Evolutionary conservation across 805 yeast species (phyloP).

Genomic region (Wickerhamomyces strasburgensis): DNA sequence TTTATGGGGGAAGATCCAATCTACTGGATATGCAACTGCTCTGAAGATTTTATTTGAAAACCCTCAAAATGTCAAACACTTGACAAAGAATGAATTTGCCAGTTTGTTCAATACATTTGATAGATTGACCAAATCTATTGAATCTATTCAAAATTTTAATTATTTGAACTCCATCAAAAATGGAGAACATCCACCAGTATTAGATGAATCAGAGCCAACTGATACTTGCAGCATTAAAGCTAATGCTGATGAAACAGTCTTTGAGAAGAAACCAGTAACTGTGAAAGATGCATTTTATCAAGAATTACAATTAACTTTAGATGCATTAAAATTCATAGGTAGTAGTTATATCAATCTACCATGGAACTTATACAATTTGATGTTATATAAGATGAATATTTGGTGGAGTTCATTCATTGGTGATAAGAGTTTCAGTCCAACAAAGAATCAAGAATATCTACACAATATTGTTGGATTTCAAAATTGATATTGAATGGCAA

Average conservation of each 20-base stretch:
- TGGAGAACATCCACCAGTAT: constrained; percentile 5
- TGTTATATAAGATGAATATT: constrained; percentile 43
- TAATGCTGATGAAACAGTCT: constrained; percentile 1
- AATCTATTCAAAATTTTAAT: constrained; percentile 69
- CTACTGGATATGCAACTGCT: constrained; percentile 97
- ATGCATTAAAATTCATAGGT: constrained; percentile 61
- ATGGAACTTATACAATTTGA: constrained; percentile 45
- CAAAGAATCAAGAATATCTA: constrained; percentile 18
- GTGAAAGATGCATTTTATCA: constrained; percentile 40
- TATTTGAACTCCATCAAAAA: constrained; percentile 35
- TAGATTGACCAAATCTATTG: constrained; percentile 79
- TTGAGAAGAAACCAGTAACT: constrained; percentile 2
- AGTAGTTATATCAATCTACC: constrained; percentile 71
- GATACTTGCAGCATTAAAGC: constrained; percentile 1
- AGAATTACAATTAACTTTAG: constrained; percentile 48
- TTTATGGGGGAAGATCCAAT: constrained; percentile 96
- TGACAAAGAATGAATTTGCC: constrained; percentile 77
- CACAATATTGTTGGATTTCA: constrained; percentile 14
- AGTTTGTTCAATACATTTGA: constrained; percentile 91
- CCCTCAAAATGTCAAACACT: constrained; percentile 45
- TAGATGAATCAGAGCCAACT: constrained; percentile 4
- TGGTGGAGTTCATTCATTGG: constrained; percentile 80
- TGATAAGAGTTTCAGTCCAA: constrained; percentile 26
- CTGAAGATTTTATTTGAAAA: constrained; percentile 80
- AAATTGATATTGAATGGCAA: too few relatives aligned